Conservation (phyloP, 1,284 basidiomycete genomes). For the Tetrapyrgos nigripes region DNA sequence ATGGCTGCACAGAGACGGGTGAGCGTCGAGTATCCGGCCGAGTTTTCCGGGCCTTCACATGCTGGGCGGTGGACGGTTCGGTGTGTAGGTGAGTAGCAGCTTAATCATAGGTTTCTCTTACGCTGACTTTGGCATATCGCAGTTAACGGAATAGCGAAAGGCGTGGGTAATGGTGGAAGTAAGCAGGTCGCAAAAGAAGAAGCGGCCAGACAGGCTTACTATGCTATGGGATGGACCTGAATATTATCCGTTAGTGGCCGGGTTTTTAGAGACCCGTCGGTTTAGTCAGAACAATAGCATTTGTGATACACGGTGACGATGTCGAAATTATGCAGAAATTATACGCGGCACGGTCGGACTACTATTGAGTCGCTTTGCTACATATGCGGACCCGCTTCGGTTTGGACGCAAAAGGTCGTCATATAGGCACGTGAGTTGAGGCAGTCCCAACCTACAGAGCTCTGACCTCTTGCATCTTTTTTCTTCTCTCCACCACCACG, state of each 20-base stretch:
- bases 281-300: too few species aligned
- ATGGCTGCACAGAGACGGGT: slow-evolving; percentile 68
- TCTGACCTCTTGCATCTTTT: neutral
- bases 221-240: slow-evolving; percentile 72
- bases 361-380: too few species aligned
- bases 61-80: slow-evolving; percentile 68
- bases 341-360: too few species aligned
- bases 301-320: too few species aligned
- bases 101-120: slow-evolving; percentile 2
- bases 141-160: slow-evolving; percentile 76
- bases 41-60: slow-evolving; percentile 67
- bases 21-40: slow-evolving; percentile 61
- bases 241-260: neutral
- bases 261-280: neutral
- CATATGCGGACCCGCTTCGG: too few species aligned
- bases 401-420: too few species aligned
- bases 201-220: slow-evolving; percentile 71
- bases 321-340: too few species aligned
- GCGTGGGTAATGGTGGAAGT: slow-evolving; percentile 61
- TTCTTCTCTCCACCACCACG: neutral
- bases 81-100: slow-evolving; percentile 59
- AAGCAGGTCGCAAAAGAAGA: slow-evolving; percentile 80
- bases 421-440: too few species aligned
- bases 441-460: too few species aligned
- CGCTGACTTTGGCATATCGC: slow-evolving; percentile 18